These are phyloP conservation scores for Chytriomyces sp. DNA, from an alignment of 192 early-diverging fungal species.

Conservation along the genomic window DNA sequence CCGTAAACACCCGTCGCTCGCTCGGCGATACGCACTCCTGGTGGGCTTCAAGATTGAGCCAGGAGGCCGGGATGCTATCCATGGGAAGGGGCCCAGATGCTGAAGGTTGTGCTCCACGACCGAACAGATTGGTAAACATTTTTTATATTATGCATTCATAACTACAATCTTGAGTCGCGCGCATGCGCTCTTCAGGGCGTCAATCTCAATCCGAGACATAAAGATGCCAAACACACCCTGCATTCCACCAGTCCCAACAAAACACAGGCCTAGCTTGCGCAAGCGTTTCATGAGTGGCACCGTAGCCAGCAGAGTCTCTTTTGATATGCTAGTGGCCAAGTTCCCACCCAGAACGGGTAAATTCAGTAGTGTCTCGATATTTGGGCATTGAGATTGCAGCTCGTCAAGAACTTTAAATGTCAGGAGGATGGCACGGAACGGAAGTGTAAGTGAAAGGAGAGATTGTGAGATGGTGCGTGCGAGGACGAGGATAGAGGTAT, in stretches of 20 bases:
- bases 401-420: conserved; percentile 5
- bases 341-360: neutral
- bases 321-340: neutral
- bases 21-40: too few species aligned
- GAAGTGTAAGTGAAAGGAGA: conserved; percentile 17
- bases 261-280: conserved; percentile 14
- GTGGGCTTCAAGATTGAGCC: too few species aligned
- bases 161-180: conserved; percentile 12
- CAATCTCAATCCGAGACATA: conserved; percentile 8
- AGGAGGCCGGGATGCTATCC: too few species aligned
- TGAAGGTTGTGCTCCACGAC: too few species aligned
- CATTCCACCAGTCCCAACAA: neutral
- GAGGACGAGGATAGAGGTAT: conserved; percentile 22
- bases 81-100: too few species aligned
- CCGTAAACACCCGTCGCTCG: too few species aligned
- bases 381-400: conserved; percentile 1
- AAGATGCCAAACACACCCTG: conserved; percentile 13
- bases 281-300: conserved; percentile 12
- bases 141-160: conserved; percentile 17
- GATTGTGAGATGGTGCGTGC: neutral
- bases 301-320: neutral
- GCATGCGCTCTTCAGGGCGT: conserved; percentile 7
- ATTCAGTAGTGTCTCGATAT: conserved; percentile 19
- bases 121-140: neutral
- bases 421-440: conserved; percentile 14